Base-by-base conservation (phyloP, 306 rosid genomes). In the Senna tora region DNA sequence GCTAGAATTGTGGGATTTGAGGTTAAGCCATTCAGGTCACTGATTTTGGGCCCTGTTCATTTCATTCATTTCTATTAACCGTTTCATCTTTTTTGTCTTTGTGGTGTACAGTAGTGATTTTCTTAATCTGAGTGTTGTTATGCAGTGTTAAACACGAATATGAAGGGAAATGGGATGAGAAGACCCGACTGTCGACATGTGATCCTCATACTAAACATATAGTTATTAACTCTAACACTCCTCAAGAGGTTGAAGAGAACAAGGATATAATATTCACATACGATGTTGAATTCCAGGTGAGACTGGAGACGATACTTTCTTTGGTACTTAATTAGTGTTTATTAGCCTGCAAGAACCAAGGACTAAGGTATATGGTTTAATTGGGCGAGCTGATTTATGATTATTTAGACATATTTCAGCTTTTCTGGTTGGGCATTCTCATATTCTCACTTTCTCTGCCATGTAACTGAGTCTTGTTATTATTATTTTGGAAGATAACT, bases 1-100 rank as follows among this genome's bases (percentile, higher is more conserved):
- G 92, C 99, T 13, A 94, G 99, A 84, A 94, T 94, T 73, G 99
- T 94, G 66, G 99, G 99, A 59, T 89, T 94, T 79, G 99, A 94
- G 90, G 99, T 94, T 70, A 86, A 76, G 82, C 96, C 96, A 74
- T 92, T 71, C 84, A 92, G 97, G 97, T 89, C 30, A 36, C 74
- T 80, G 46, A 59, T 67, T 79, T 52, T 39, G 63, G 34, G 25
- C 25, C 51, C 65, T 13, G 9, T 57, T 15, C 71, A 12, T 63
- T 68, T 38, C 42, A 20, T 41, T 14, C 16, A 56, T 78, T 67
- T 45, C 28, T 38, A 38, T 43, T 25, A 19, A 60, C 12, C 0
- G 13, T 39, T 47, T 65, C 12, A 42, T 21, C n/a, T 56, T 73
- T n/a, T n/a, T n/a, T n/a, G n/a, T n/a, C n/a, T n/a, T 11, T 63